These are phyloP conservation scores for Blastocystis sp. DNA, from an alignment of 352 stramenopile genomes.

Conservation along the genomic window DNA sequence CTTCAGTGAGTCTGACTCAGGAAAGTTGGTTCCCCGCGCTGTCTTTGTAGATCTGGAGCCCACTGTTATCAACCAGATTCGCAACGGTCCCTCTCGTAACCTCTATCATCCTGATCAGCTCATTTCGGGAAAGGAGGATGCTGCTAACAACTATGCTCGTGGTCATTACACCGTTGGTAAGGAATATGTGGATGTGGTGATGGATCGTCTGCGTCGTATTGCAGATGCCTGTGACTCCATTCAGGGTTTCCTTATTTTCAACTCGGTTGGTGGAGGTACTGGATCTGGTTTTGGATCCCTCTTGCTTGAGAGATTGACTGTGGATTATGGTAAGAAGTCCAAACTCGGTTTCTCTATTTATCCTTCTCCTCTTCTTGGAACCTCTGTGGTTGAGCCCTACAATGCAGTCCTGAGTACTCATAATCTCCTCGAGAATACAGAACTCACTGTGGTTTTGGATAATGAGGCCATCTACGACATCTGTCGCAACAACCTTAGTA, in stretches of 20 bases:
- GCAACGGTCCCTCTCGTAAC: slow-evolving; percentile 88
- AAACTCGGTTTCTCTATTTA: slow-evolving; percentile 95
- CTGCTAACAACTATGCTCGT: slow-evolving; percentile 84
- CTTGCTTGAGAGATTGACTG: slow-evolving; percentile 89
- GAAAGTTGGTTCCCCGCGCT: slow-evolving; percentile 93
- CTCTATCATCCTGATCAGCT: slow-evolving; percentile 97
- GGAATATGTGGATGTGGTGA: slow-evolving; percentile 91
- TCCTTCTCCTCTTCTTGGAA: slow-evolving; percentile 91
- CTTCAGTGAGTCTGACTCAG: slow-evolving; percentile 79
- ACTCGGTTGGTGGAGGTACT: slow-evolving; percentile 92
- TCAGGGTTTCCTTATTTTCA: slow-evolving; percentile 94
- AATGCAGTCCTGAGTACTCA: slow-evolving; percentile 93
- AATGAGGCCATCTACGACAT: slow-evolving; percentile 97
- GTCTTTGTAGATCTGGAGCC: slow-evolving; percentile 96
- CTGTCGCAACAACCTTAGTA: slow-evolving; percentile 90
- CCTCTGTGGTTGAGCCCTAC: slow-evolving; percentile 95
- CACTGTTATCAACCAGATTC: slow-evolving; percentile 93
- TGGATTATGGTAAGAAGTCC: slow-evolving; percentile 94
- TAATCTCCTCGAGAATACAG: slow-evolving; percentile 91
- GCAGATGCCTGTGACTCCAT: slow-evolving; percentile 92
- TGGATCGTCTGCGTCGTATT: slow-evolving; percentile 92
- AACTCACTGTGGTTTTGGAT: slow-evolving; percentile 90
- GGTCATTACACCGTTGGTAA: slow-evolving; percentile 87
- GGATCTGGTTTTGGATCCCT: slow-evolving; percentile 92
- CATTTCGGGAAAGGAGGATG: slow-evolving; percentile 91